phyloP scores from a whole-genome alignment of 768 basidiomycete species.

The Asterophora lycoperdoides region DNA sequence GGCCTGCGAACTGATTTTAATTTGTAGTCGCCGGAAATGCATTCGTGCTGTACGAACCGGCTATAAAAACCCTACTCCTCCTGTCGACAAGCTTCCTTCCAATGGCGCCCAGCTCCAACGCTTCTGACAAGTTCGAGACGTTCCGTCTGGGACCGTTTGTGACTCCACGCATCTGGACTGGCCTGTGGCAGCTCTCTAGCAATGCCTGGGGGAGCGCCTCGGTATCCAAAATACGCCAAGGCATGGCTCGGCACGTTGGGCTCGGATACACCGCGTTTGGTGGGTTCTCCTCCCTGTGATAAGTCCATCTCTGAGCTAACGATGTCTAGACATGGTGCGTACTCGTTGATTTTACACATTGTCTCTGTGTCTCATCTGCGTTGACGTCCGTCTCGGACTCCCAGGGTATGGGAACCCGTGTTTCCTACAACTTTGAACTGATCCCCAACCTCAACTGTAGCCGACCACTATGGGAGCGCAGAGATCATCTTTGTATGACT shows the following conservation, averaged over 20 bases:
- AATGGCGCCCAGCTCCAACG: conserved; percentile 14
- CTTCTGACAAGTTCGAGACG: conserved; percentile 31
- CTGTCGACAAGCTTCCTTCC: neutral
- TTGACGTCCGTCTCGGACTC: neutral
- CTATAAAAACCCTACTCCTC: conserved; percentile 2
- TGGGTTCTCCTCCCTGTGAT: conserved; percentile 19
- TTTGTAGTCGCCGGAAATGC: conserved; percentile 2
- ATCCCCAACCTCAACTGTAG: conserved; percentile 29
- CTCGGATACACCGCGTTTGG: conserved; percentile 64
- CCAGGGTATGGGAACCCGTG: conserved; percentile 11
- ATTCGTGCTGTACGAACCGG: neutral
- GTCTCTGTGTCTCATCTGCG: neutral
- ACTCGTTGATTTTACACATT: neutral
- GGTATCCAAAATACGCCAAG: conserved; percentile 56
- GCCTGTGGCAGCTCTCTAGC: conserved; percentile 84
- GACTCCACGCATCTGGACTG: conserved; percentile 67
- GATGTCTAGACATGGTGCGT: conserved; percentile 51
- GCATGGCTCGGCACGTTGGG: conserved; percentile 61
- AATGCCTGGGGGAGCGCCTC: conserved; percentile 82
- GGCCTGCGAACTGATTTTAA: neutral
- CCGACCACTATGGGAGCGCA: conserved; percentile 84
- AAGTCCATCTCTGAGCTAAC: conserved; percentile 1
- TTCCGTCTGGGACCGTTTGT: conserved; percentile 53
- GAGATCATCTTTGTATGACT: conserved; percentile 72
- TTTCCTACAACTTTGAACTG: neutral